phyloP scores from a whole-genome alignment of 495 filamentous ascomycete species.

The Aspergillus asperescens region DNA sequence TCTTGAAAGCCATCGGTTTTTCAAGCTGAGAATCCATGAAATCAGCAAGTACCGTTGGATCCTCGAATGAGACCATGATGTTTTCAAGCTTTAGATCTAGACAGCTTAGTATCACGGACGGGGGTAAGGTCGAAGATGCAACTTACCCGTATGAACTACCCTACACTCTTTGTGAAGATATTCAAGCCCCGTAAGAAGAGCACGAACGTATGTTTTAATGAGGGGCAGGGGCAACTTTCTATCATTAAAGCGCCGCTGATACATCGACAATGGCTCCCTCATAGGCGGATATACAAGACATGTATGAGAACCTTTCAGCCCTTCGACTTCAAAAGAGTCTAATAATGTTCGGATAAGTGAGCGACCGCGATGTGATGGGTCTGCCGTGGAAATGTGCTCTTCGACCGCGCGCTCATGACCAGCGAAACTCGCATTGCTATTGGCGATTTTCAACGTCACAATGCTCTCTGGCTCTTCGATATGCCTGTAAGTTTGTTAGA shows the following conservation, averaged over 20 bases:
- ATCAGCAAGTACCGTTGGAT: slow-evolving; percentile 24
- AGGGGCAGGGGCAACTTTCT: slow-evolving; percentile 29
- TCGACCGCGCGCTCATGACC: slow-evolving; percentile 31
- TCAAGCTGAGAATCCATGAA: slow-evolving; percentile 19
- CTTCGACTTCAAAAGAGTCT: slow-evolving; percentile 27
- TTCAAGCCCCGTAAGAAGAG: slow-evolving; percentile 39
- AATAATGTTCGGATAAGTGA: slow-evolving; percentile 23
- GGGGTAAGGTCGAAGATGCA: slow-evolving; percentile 7
- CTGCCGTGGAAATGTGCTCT: slow-evolving; percentile 29
- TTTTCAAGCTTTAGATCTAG: slow-evolving; percentile 29
- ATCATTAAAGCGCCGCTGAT: slow-evolving; percentile 29
- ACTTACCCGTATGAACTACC: slow-evolving; percentile 34
- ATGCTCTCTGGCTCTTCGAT: slow-evolving; percentile 31
- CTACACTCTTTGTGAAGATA: slow-evolving; percentile 41
- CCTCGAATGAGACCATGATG: slow-evolving; percentile 33
- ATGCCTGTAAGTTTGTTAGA: slow-evolving; percentile 31
- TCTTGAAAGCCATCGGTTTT: slow-evolving; percentile 28
- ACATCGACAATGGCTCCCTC: slow-evolving; percentile 33
- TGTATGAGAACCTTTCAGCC: slow-evolving; percentile 24
- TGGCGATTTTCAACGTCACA: slow-evolving; percentile 40
- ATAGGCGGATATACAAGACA: slow-evolving; percentile 40
- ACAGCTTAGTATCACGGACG: neutral
- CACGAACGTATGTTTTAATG: slow-evolving; percentile 34
- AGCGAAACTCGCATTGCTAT: slow-evolving; percentile 21
- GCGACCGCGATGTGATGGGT: slow-evolving; percentile 31